Percentiles rank a stretch among this genome's conserved stretches.
Evolutionary conservation across 73 alveolate species (phyloP).

Genomic region (Durusdinium trenchii): DNA sequence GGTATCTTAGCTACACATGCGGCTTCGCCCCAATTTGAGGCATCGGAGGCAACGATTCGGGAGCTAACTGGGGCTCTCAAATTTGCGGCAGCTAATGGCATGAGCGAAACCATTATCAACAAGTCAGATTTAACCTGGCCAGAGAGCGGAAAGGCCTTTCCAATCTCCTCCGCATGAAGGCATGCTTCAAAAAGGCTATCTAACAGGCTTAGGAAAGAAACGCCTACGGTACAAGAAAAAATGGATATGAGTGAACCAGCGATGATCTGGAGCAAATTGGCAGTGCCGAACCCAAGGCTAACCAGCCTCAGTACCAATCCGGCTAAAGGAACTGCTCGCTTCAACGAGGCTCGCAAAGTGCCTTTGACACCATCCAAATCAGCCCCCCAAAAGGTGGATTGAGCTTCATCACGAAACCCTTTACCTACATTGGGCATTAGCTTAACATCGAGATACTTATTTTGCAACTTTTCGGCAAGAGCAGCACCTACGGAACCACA

Average conservation of each 20-base stretch:
- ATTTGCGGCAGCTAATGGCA: slow-evolving; percentile 11
- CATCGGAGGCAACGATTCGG: not conserved
- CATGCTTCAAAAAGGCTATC: not conserved
- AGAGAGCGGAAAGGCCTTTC: not conserved
- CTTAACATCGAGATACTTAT: not conserved
- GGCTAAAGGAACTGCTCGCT: not conserved
- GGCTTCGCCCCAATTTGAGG: slow-evolving; percentile 34
- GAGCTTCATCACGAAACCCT: not conserved
- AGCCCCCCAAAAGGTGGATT: slow-evolving; percentile 11
- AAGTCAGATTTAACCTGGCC: not conserved
- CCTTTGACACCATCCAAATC: slow-evolving; percentile 28
- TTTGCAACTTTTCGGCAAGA: not conserved
- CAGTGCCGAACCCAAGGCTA: not conserved
- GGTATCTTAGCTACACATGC: not conserved
- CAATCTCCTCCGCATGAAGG: not conserved
- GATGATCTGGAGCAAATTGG: not conserved
- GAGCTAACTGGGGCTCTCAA: not conserved
- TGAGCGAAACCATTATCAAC: not conserved
- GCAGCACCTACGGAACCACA: not conserved
- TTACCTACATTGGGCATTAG: not conserved
- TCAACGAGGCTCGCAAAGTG: not conserved
- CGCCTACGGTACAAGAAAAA: not conserved
- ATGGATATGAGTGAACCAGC: not conserved
- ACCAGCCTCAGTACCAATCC: not conserved
- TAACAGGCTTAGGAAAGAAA: not conserved